Percentiles rank a stretch among this genome's conserved stretches.
Evolutionary conservation across 2,329 filamentous ascomycete genomes (phyloP).

Genomic region (Calonectria henricotiae): DNA sequence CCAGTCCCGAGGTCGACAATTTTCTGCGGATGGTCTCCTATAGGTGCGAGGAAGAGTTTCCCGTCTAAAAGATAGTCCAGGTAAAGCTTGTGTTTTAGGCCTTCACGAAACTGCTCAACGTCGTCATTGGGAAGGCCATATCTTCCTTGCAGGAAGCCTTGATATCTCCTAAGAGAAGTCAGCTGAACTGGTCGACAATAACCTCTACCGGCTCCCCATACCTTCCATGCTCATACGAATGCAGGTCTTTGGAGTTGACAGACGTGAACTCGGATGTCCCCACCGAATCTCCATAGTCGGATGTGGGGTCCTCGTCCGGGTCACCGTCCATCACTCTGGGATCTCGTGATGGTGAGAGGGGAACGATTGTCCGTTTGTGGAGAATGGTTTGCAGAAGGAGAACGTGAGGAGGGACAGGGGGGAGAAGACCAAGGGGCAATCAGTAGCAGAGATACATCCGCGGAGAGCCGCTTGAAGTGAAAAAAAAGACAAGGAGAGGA

Average conservation of each 20-base stretch:
- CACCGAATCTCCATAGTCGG: conserved; percentile 61
- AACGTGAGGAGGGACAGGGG: conserved; percentile 29
- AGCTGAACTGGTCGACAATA: conserved; percentile 14
- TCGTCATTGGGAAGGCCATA: conserved; percentile 72
- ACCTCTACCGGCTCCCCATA: conserved; percentile 37
- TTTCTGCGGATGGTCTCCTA: conserved; percentile 64
- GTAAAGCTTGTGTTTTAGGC: conserved; percentile 65
- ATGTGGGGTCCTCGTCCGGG: conserved; percentile 56
- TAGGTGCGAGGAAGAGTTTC: conserved; percentile 62
- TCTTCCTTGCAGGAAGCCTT: conserved; percentile 64
- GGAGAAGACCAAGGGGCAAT: conserved; percentile 15
- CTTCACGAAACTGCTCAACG: conserved; percentile 66
- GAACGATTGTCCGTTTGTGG: conserved; percentile 25
- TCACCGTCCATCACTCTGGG: conserved; percentile 48
- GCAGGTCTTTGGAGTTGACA: conserved; percentile 56
- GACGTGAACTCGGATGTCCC: conserved; percentile 62
- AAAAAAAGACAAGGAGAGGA: conserved; percentile 20
- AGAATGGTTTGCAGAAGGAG: conserved; percentile 36
- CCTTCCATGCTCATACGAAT: conserved; percentile 61
- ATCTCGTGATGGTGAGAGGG: conserved; percentile 23
- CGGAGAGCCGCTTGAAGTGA: conserved; percentile 29
- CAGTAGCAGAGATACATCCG: conserved; percentile 46
- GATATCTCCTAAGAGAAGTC: conserved; percentile 63
- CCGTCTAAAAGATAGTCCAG: conserved; percentile 66
- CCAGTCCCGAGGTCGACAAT: conserved; percentile 69